Conservation (phyloP, 768 basidiomycete species). For the Coprinopsis cinerea region DNA sequence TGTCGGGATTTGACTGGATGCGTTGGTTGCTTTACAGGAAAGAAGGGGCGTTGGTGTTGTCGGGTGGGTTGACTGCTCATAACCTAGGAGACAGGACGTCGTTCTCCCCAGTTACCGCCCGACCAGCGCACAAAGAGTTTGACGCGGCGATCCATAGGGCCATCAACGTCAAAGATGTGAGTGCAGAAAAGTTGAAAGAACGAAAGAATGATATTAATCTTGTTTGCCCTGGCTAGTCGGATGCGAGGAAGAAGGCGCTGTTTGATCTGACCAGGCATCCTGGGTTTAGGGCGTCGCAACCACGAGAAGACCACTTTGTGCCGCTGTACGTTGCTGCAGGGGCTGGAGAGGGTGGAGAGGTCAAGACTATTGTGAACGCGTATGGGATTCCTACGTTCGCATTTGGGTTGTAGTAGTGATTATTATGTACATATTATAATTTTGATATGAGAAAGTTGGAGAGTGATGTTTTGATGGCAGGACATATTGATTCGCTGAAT, state of each 20-base stretch:
- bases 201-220: background rate
- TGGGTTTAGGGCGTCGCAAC: slow-evolving; percentile 64
- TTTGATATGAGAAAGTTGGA: background rate
- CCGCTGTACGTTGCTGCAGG: slow-evolving; percentile 75
- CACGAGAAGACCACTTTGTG: slow-evolving; percentile 76
- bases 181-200: slow-evolving; percentile 18
- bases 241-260: slow-evolving; percentile 51
- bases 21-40: slow-evolving; percentile 41
- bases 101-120: slow-evolving; percentile 46
- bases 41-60: slow-evolving; percentile 62
- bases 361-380: slow-evolving; percentile 41
- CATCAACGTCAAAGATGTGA: slow-evolving; percentile 42
- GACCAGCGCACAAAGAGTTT: slow-evolving; percentile 45
- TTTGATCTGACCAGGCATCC: slow-evolving; percentile 48
- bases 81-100: slow-evolving; percentile 51
- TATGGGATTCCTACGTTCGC: slow-evolving; percentile 62
- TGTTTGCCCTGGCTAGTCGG: slow-evolving; percentile 36
- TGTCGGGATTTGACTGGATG: slow-evolving; percentile 13
- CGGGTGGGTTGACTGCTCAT: slow-evolving; percentile 66
- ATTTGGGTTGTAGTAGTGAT: slow-evolving; percentile 43
- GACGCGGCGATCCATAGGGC: slow-evolving; percentile 56
- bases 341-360: slow-evolving; percentile 54
- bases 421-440: background rate
- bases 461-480: slow-evolving; percentile 9
- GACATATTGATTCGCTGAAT: no score